These are phyloP conservation scores for Penicillium occitanis DNA, from an alignment of 2,329 filamentous ascomycete genomes.

Conservation along the genomic window DNA sequence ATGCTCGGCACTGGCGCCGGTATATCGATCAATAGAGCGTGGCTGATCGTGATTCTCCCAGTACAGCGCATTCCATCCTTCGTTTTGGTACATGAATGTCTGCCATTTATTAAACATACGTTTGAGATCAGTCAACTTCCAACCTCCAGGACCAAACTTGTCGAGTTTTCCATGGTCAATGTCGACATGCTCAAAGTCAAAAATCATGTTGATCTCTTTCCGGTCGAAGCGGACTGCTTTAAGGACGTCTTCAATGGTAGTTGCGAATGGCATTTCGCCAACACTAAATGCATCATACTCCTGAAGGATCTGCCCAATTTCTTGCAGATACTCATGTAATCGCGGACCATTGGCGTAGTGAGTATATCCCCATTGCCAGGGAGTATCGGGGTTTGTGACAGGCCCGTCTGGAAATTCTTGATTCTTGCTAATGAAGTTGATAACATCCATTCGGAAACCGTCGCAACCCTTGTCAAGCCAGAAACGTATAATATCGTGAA, in stretches of 20 bases:
- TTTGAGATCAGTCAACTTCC: conserved; percentile 55
- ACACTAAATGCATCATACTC: conserved; percentile 61
- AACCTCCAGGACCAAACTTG: conserved; percentile 50
- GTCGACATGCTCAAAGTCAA: conserved; percentile 69
- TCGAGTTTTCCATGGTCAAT: conserved; percentile 55
- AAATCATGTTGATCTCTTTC: conserved; percentile 68
- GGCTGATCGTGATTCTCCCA: conserved; percentile 67
- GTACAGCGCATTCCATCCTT: conserved; percentile 66
- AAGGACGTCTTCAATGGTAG: conserved; percentile 52
- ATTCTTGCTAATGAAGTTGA: conserved; percentile 70
- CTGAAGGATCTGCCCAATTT: conserved; percentile 54
- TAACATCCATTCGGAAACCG: conserved; percentile 73
- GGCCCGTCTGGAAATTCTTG: conserved; percentile 52
- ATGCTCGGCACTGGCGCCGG: conserved; percentile 51
- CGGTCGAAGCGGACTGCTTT: conserved; percentile 56
- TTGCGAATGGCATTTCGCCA: conserved; percentile 59
- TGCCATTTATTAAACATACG: conserved; percentile 59
- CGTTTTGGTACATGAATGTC: conserved; percentile 57
- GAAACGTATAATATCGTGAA: conserved; percentile 73
- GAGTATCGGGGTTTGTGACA: conserved; percentile 30
- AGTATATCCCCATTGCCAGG: conserved; percentile 39
- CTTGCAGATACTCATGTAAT: conserved; percentile 58
- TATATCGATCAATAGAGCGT: conserved; percentile 59
- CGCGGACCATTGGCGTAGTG: conserved; percentile 59
- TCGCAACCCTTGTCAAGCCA: conserved; percentile 74